Evolutionary conservation across 2,329 filamentous ascomycete genomes (phyloP).

Genomic region (Leptographium radiaticola): DNA sequence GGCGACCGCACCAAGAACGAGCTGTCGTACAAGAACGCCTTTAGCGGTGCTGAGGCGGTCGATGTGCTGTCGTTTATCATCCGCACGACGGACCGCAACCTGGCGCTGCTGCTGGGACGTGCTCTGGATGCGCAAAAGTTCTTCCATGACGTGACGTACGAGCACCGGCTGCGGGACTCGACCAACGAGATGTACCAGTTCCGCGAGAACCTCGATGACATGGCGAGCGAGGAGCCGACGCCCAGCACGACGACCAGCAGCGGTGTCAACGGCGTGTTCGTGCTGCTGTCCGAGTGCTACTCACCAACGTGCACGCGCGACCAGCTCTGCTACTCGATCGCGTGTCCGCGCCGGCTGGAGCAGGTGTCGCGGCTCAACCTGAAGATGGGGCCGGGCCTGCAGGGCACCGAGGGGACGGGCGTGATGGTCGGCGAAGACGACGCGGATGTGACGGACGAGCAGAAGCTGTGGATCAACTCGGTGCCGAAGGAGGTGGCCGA

Average conservation of each 20-base stretch:
- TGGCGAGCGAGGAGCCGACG: slow-evolving; percentile 59
- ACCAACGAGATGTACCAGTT: slow-evolving; percentile 94
- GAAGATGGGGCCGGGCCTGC: slow-evolving; percentile 81
- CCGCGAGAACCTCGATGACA: slow-evolving; percentile 82
- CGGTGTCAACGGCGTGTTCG: slow-evolving; percentile 85
- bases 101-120: slow-evolving; percentile 79
- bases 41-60: slow-evolving; percentile 89
- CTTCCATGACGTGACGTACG: slow-evolving; percentile 98
- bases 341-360: slow-evolving; percentile 83
- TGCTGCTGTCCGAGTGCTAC: slow-evolving; percentile 91
- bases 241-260: slow-evolving; percentile 13
- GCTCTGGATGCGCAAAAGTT: slow-evolving; percentile 96
- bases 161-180: slow-evolving; percentile 90
- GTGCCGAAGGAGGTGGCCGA: slow-evolving; percentile 92
- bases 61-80: slow-evolving; percentile 95
- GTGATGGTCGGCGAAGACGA: slow-evolving; percentile 62
- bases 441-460: slow-evolving; percentile 73
- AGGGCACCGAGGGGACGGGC: slow-evolving; percentile 43
- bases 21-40: slow-evolving; percentile 91
- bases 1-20: slow-evolving; percentile 93
- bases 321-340: slow-evolving; percentile 94
- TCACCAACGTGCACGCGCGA: slow-evolving; percentile 94
- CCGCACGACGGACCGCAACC: slow-evolving; percentile 87
- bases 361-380: slow-evolving; percentile 90
- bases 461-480: slow-evolving; percentile 98